These are phyloP conservation scores for Datisca glomerata DNA, from an alignment of 306 rosid genomes.

Conservation along the genomic window DNA sequence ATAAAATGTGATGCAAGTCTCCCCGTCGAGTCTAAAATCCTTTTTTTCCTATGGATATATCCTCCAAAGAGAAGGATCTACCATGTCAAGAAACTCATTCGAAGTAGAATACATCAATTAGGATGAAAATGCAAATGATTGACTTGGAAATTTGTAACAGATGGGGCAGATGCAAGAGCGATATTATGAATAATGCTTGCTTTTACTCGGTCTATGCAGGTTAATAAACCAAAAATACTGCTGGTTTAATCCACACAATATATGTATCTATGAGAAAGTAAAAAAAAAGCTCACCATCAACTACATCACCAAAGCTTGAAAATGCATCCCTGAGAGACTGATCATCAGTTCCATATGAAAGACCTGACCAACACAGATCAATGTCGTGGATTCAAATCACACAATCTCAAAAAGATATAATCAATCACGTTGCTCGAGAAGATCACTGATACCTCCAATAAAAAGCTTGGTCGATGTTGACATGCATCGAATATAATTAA, in stretches of 20 bases:
- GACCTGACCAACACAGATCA: conserved; percentile 25
- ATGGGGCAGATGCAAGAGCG: too few species aligned
- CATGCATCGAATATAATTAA: conserved; percentile 63
- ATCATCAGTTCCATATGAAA: conserved; percentile 61
- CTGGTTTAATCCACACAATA: not conserved
- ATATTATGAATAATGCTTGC: too few species aligned
- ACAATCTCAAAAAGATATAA: not conserved
- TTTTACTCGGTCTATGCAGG: too few species aligned
- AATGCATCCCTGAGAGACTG: conserved; percentile 68
- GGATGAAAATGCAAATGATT: not conserved
- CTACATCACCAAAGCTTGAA: conserved; percentile 48
- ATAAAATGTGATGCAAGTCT: too few species aligned
- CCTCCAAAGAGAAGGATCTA: too few species aligned
- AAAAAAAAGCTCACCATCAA: conserved; percentile 40
- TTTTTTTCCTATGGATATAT: too few species aligned
- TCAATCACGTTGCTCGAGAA: not conserved
- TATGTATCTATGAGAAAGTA: not conserved
- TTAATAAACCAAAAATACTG: not conserved
- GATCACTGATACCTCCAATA: conserved; percentile 43
- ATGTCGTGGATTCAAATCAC: not conserved
- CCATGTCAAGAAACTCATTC: too few species aligned
- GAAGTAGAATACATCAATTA: not conserved
- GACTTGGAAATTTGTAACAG: too few species aligned
- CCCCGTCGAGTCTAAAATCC: too few species aligned
- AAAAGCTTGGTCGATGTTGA: conserved; percentile 75